Conservation (phyloP, 495 filamentous ascomycete species). For the Aspergillus olivimuriae region DNA sequence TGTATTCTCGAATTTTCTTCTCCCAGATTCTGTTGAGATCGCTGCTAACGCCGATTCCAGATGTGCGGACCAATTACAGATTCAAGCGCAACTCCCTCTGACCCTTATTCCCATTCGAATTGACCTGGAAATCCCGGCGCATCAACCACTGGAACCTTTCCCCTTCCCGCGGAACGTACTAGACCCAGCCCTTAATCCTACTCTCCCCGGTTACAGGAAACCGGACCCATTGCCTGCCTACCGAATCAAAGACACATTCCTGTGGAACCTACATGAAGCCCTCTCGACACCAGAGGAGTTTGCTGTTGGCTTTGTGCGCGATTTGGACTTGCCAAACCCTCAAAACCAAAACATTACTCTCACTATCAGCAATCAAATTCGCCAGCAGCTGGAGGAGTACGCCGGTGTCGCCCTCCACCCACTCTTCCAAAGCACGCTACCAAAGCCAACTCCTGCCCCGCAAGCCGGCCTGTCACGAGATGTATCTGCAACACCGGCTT, state of each 20-base stretch:
- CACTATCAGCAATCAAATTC: slow-evolving; percentile 87
- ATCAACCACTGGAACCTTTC: slow-evolving; percentile 66
- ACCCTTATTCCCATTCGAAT: slow-evolving; percentile 94
- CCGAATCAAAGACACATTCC: slow-evolving; percentile 84
- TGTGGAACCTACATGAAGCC: slow-evolving; percentile 97
- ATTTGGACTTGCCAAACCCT: slow-evolving; percentile 82
- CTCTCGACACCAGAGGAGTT: slow-evolving; percentile 93
- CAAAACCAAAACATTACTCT: slow-evolving; percentile 52
- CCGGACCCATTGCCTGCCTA: slow-evolving; percentile 75
- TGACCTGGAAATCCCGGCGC: slow-evolving; percentile 82
- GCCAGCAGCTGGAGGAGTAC: slow-evolving; percentile 93
- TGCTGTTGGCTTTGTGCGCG: slow-evolving; percentile 81
- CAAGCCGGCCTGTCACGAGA: slow-evolving; percentile 37
- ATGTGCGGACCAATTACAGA: slow-evolving; percentile 61
- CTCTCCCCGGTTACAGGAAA: slow-evolving; percentile 65
- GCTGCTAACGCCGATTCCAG: slow-evolving; percentile 10
- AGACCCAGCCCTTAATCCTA: slow-evolving; percentile 56
- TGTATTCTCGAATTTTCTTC: slow-evolving; percentile 7
- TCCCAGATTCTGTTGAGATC: not conserved
- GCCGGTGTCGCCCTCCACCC: slow-evolving; percentile 91
- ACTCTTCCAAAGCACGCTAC: slow-evolving; percentile 61
- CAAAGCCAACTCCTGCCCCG: slow-evolving; percentile 34
- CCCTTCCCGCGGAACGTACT: slow-evolving; percentile 55
- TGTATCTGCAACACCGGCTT: slow-evolving; percentile 46
- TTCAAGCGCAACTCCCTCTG: slow-evolving; percentile 78